Base-by-base conservation (phyloP, 345 rosid species). In the Bretschneidera sinensis region DNA sequence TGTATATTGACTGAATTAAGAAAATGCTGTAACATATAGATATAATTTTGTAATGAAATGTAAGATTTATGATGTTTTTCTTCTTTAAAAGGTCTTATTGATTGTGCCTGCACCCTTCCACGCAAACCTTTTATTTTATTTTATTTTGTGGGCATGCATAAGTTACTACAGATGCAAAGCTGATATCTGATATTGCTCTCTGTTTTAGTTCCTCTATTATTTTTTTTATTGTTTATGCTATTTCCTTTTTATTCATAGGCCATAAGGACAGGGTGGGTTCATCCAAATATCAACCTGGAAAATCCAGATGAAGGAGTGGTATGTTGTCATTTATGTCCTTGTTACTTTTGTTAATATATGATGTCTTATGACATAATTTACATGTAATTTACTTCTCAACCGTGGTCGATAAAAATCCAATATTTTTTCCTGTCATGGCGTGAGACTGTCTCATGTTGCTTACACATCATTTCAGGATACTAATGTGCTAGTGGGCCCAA, bases 261-360 rank as follows among this genome's bases (percentile, higher is more conserved):
- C 62, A 92, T 92, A 84, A 71, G 74, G 56, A 89, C 94, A 11
- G 97, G 98, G 43, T 92, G 97, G 96, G 78, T 89, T 72, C 98
- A 92, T 79, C 98, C 98, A 55, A 89, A 89, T 71, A 70, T 92
- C 80, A 92, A 92, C 70, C 84, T 89, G 21, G 97, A 92, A 68
- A 80, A 73, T 68, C 96, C 98, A 54, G 98, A 87, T 55, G 69
- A 68, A 59, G 85, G 79, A 76, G 80, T 92, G 85, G 98, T 92
- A 82, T 62, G 82, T 64, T 7, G 1, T 13, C 45, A 28, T 28
- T 28, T 8, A 28, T 28, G 5, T 2, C 33, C 8, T 21, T 43
- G 2, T 23, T 33, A 43, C 18, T 48, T 20, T 48, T 55, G 19
- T 17, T 24, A 22, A 34, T 56, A 5, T 23, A 16, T 34, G 48